These are phyloP conservation scores for Panaeolus cyanescens DNA, from an alignment of 768 basidiomycete genomes.

Conservation along the genomic window DNA sequence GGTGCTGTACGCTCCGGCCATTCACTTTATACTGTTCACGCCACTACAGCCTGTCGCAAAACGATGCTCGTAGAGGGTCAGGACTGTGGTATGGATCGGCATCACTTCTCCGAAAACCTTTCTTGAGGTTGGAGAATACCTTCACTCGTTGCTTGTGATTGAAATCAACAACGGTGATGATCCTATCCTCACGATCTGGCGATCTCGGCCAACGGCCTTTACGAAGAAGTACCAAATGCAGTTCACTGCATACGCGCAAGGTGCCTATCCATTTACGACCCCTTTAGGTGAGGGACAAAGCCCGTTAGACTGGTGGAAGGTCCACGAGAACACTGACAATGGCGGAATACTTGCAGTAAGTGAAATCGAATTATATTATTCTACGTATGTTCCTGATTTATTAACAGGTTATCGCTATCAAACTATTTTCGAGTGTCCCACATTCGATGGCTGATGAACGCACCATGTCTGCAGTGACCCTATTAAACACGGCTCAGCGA, in stretches of 20 bases:
- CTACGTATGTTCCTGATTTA: background rate
- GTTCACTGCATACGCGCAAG: constrained; percentile 27
- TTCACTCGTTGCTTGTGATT: constrained; percentile 15
- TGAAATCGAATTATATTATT: no score
- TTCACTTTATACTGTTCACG: constrained; percentile 21
- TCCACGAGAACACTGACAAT: constrained; percentile 18
- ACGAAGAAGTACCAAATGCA: constrained; percentile 20
- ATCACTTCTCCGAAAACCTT: constrained; percentile 25
- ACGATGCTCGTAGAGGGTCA: constrained; percentile 18
- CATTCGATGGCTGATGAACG: constrained; percentile 41
- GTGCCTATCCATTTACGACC: constrained; percentile 23
- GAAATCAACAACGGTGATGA: constrained; percentile 23
- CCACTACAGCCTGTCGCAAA: constrained; percentile 9
- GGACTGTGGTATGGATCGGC: constrained; percentile 14
- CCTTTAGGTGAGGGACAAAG: constrained; percentile 18
- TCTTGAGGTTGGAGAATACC: constrained; percentile 21
- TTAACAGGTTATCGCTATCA: constrained; percentile 35
- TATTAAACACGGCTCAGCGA: constrained; percentile 30
- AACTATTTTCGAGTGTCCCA: constrained; percentile 31
- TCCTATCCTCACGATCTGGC: constrained; percentile 15
- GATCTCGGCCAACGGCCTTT: constrained; percentile 17
- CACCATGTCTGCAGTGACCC: constrained; percentile 33
- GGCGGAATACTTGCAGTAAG: constrained; percentile 30
- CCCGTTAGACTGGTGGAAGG: constrained; percentile 24
- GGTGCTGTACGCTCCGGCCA: constrained; percentile 11